phyloP scores from a whole-genome alignment of 495 filamentous ascomycete genomes.

The Amniculicola lignicola region DNA sequence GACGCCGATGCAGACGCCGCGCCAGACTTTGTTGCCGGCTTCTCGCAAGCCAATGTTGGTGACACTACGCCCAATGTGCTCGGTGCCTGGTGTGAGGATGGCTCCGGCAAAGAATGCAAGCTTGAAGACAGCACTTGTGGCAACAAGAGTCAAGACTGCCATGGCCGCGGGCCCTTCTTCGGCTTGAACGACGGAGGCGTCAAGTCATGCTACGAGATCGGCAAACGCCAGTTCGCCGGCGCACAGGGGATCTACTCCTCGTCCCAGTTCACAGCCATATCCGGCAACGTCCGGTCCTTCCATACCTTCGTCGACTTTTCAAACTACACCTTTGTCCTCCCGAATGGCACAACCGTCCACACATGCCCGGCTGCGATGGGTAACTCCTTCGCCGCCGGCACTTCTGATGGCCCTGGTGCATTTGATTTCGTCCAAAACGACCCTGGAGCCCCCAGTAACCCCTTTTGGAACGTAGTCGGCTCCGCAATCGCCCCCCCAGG shows the following conservation, averaged over 20 bases:
- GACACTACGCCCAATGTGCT: slow-evolving; percentile 88
- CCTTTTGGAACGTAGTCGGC: slow-evolving; percentile 77
- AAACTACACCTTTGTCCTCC: slow-evolving; percentile 66
- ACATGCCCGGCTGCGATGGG: slow-evolving; percentile 93
- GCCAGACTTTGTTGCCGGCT: slow-evolving; percentile 78
- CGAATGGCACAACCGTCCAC: slow-evolving; percentile 66
- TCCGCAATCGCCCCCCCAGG: slow-evolving; percentile 68
- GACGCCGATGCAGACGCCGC: slow-evolving; percentile 49
- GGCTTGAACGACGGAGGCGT: slow-evolving; percentile 47
- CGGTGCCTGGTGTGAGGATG: slow-evolving; percentile 54
- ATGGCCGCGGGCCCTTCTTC: slow-evolving; percentile 82
- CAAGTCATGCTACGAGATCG: slow-evolving; percentile 46
- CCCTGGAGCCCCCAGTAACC: slow-evolving; percentile 69
- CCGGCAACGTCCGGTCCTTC: slow-evolving; percentile 39
- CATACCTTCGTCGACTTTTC: slow-evolving; percentile 55
- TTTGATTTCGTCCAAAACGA: slow-evolving; percentile 94
- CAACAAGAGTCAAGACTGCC: slow-evolving; percentile 72
- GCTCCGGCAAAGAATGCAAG: slow-evolving; percentile 38
- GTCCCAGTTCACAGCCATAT: slow-evolving; percentile 33
- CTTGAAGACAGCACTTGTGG: slow-evolving; percentile 58
- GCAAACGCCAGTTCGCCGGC: slow-evolving; percentile 39
- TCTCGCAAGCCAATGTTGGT: slow-evolving; percentile 91
- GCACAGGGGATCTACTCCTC: slow-evolving; percentile 37
- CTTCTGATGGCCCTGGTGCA: slow-evolving; percentile 85
- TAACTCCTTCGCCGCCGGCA: slow-evolving; percentile 92